Base-by-base conservation (phyloP, 345 rosid genomes). In the Euphorbia peplus region DNA sequence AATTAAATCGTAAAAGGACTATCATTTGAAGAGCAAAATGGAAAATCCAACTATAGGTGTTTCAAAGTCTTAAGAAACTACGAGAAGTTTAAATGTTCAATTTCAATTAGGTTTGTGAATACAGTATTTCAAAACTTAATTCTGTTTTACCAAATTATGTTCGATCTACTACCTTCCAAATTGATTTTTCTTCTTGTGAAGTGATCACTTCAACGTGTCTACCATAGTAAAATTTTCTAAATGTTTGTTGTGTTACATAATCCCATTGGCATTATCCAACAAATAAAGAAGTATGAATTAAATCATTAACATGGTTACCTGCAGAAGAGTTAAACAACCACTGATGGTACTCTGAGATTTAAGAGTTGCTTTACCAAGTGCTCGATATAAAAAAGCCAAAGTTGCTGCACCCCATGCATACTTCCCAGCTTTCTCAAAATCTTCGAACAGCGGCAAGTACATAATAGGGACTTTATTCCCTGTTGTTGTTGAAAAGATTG, bases 321-420 rank as follows among this genome's bases (percentile, higher is more conserved):
- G 96, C 58, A 92, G 80, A 41, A 92, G 80, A 19, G 98, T 92
- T 85, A 92, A 85, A 72, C 98, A 90, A 60, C 98, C 98, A 66
- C 96, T 88, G 50, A 92, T 92, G 1, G 98, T 92, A 80, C 98
- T 88, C 70, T 92, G 98, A 30, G 96, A 90, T 79, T 87, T 89
- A 59, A 86, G 90, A 54, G 96, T 88, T 59, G 98, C 98, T 81
- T 90, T 92, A 42, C 98, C 98, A 67, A 92, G 98, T 54, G 98
- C 96, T 58, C 98, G 85, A 41, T 92, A 92, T 73, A 92, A 77
- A 83, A 92, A 92, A 19, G 95, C 87, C 83, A 90, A 79, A n/a
- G 93, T 87, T 26, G 96, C 96, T 16, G 98, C 95, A 75, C 96
- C 98, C 95, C 95, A 92, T 1, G 98, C 91, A 83, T 82, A 92